phyloP scores from a whole-genome alignment of 495 filamentous ascomycete species.

The Neurospora tetraspora region DNA sequence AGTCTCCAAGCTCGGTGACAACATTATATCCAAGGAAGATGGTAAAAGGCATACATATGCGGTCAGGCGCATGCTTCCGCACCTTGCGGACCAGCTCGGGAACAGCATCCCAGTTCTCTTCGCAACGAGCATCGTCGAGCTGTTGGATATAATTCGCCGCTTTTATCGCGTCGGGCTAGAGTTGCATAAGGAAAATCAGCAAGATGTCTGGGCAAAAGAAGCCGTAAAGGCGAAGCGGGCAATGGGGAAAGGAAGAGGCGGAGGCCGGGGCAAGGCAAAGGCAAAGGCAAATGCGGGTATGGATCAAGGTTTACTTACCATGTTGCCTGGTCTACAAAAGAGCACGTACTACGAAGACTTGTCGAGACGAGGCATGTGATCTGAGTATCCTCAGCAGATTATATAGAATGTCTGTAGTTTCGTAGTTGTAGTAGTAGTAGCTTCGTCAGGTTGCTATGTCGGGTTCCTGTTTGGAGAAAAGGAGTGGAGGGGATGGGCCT shows the following conservation, averaged over 20 bases:
- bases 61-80: constrained; percentile 82
- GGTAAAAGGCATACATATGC: constrained; percentile 54
- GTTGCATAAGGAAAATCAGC: not conserved
- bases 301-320: constrained; percentile 9
- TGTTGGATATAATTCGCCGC: constrained; percentile 66
- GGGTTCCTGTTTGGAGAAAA: not conserved
- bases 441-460: not conserved
- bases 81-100: constrained; percentile 85
- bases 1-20: not conserved
- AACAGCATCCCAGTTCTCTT: constrained; percentile 82
- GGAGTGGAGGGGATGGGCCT: not conserved
- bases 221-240: not conserved
- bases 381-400: constrained; percentile 8
- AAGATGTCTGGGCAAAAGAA: not conserved
- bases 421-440: not conserved
- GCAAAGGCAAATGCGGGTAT: not conserved
- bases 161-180: constrained; percentile 49
- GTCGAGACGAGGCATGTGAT: constrained; percentile 19
- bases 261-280: not conserved
- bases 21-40: constrained; percentile 1
- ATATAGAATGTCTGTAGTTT: not conserved
- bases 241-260: not conserved
- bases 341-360: constrained; percentile 25
- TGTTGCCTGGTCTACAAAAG: constrained; percentile 16
- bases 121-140: constrained; percentile 77